Percentiles rank a stretch among this genome's conserved stretches.
Conservation (phyloP, 768 basidiomycete genomes). For the Trichaptum fuscoviolaceum region DNA sequence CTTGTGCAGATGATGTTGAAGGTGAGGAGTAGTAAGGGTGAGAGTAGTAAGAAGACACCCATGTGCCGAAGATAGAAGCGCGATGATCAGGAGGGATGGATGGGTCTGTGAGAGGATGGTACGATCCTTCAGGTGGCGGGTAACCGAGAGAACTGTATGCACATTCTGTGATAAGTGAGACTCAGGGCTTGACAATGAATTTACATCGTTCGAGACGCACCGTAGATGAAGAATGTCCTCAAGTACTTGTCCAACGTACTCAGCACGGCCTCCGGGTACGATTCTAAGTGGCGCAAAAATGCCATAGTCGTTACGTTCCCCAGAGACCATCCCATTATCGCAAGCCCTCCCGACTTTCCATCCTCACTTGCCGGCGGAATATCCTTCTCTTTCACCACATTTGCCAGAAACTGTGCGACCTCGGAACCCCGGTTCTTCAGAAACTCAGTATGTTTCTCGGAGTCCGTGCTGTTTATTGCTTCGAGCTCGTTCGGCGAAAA, state of each 20-base stretch:
- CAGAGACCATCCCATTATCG: constrained; percentile 32
- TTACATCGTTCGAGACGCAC: constrained; percentile 14
- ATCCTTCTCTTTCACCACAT: constrained; percentile 25
- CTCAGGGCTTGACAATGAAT: neutral
- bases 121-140: neutral
- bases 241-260: constrained; percentile 18
- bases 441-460: constrained; percentile 20
- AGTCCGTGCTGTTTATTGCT: constrained; percentile 14
- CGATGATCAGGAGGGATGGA: neutral
- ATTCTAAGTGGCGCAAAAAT: constrained; percentile 18
- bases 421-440: constrained; percentile 28
- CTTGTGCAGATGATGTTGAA: neutral
- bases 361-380: constrained; percentile 21
- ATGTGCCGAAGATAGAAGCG: neutral
- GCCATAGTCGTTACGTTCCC: constrained; percentile 24
- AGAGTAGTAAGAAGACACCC: neutral
- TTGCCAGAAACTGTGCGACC: constrained; percentile 27
- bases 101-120: constrained; percentile 5
- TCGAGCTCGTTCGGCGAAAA: constrained; percentile 24
- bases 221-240: constrained; percentile 23
- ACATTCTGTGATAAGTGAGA: neutral
- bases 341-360: constrained; percentile 24
- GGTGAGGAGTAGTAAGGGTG: neutral
- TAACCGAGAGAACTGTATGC: neutral
- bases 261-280: constrained; percentile 17